These are phyloP conservation scores for Rusavskia elegans DNA, from an alignment of 495 filamentous ascomycete species.

Conservation along the genomic window DNA sequence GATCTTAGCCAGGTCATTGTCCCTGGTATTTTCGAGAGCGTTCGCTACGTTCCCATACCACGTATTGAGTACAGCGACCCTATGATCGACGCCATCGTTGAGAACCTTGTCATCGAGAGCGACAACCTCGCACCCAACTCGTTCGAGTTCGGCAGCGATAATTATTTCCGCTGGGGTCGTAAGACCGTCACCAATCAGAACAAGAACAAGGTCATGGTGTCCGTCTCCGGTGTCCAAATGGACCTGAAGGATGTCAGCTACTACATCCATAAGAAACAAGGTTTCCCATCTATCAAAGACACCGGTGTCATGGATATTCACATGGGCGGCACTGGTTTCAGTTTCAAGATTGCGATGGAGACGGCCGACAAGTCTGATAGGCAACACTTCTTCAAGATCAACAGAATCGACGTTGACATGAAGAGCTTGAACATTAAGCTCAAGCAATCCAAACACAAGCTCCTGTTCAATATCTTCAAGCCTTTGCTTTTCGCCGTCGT, in stretches of 20 bases:
- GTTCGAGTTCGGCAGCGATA: constrained; percentile 77
- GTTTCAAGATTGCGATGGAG: constrained; percentile 81
- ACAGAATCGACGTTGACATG: constrained; percentile 71
- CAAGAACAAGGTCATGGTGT: constrained; percentile 68
- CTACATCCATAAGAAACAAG: constrained; percentile 90
- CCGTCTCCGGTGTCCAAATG: constrained; percentile 79
- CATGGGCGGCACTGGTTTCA: constrained; percentile 74
- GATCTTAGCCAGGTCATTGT: constrained; percentile 79
- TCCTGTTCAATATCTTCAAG: constrained; percentile 77
- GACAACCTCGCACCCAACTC: constrained; percentile 97
- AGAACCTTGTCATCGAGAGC: constrained; percentile 89
- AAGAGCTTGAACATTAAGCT: constrained; percentile 81
- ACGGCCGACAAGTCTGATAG: constrained; percentile 62
- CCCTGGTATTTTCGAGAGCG: constrained; percentile 67
- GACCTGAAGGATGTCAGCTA: constrained; percentile 81
- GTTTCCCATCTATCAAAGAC: constrained; percentile 83
- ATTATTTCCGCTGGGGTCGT: constrained; percentile 90
- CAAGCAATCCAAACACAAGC: constrained; percentile 86
- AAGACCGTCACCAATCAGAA: constrained; percentile 68
- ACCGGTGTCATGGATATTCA: constrained; percentile 81
- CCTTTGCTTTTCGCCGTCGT: constrained; percentile 72
- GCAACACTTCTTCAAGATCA: constrained; percentile 82
- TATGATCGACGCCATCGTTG: constrained; percentile 72
- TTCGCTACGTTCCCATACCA: constrained; percentile 86
- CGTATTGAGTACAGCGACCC: constrained; percentile 85